Evolutionary conservation across 1,284 basidiomycete species (phyloP).

Genomic region (Agroathelia rolfsii): DNA sequence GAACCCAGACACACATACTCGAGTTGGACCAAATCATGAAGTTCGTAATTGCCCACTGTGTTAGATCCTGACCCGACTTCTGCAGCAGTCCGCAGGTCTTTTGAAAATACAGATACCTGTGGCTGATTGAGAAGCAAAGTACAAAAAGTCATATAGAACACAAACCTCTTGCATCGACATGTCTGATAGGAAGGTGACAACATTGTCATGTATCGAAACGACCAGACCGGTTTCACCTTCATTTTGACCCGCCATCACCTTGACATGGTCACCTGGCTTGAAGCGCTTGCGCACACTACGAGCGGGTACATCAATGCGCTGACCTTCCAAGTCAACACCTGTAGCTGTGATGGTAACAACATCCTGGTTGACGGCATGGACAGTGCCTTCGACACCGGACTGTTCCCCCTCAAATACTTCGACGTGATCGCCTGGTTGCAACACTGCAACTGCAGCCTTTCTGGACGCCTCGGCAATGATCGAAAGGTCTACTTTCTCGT

Average conservation of each 20-base stretch:
- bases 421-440: slow-evolving; percentile 97
- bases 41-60: slow-evolving; percentile 85
- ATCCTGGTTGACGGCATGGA: slow-evolving; percentile 84
- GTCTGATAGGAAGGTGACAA: slow-evolving; percentile 96
- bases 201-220: slow-evolving; percentile 82
- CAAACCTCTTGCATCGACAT: slow-evolving; percentile 88
- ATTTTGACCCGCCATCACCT: slow-evolving; percentile 94
- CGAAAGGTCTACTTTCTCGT: slow-evolving; percentile 66
- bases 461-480: slow-evolving; percentile 84
- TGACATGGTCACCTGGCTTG: slow-evolving; percentile 96
- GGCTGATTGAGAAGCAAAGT: slow-evolving; percentile 5
- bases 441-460: slow-evolving; percentile 77
- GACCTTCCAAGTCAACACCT: slow-evolving; percentile 76
- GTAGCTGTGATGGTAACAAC: slow-evolving; percentile 79
- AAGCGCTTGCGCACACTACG: slow-evolving; percentile 90
- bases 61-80: slow-evolving; percentile 90
- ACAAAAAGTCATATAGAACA: slow-evolving; percentile 8
- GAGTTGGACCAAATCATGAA: slow-evolving; percentile 94
- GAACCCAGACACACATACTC: slow-evolving; percentile 51
- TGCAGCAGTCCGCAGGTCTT: slow-evolving; percentile 94
- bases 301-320: slow-evolving; percentile 81
- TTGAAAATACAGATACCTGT: slow-evolving; percentile 92
- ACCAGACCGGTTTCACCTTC: slow-evolving; percentile 94
- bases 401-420: slow-evolving; percentile 98
- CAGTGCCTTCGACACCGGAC: slow-evolving; percentile 83